Evolutionary conservation across 2,329 filamentous ascomycete genomes (phyloP), one percentile per base, ranked within the genome.

Genomic region (Gnomoniopsis sp.): DNA sequence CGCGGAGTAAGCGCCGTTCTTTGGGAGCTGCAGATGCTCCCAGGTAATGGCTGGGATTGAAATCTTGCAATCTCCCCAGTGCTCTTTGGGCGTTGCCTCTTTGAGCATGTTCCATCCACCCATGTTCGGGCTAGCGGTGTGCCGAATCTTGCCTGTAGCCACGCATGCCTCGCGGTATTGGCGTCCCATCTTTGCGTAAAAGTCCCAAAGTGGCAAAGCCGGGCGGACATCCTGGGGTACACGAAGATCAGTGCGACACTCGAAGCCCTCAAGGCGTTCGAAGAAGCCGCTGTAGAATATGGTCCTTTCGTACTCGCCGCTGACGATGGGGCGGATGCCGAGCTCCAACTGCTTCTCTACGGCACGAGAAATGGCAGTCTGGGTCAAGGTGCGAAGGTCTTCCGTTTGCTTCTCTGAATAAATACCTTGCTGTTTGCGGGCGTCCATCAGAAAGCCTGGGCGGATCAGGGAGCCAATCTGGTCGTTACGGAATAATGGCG

Each of bases 381-480:
- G 14, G 15, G 38, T 43, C 15, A 15, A 19, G 3, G 4, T 19
- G 3, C 14, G 14, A 19, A 43, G 38, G 63, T 73, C 72, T 51
- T 70, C 64, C 57, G 76, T 73, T 3, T 17, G 38, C 4, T 15
- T 19, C 15, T 43, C 38, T 6, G 38, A 15, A 11, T 43, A 43
- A 19, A 43, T 43, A 19, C 6, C 38, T 19, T 43, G 38, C 15
- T 43, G 49, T 87, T 79, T 55, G 80, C 79, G 67, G 50, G 82
- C 82, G 49, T 83, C 76, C 15, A 88, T 77, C 26, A 91, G 80
- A 53, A 80, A 74, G 54, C 83, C 72, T 1, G 88, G 87, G 34
- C 88, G 85, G 59, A 90, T 81, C 34, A 91, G 77, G 15, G 87
- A 90, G 52, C 88, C 88, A 62, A 89, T 80, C 64, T 91, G 88